phyloP scores from a whole-genome alignment of 2,329 filamentous ascomycete species.

The Monosporascus cannonballus region DNA sequence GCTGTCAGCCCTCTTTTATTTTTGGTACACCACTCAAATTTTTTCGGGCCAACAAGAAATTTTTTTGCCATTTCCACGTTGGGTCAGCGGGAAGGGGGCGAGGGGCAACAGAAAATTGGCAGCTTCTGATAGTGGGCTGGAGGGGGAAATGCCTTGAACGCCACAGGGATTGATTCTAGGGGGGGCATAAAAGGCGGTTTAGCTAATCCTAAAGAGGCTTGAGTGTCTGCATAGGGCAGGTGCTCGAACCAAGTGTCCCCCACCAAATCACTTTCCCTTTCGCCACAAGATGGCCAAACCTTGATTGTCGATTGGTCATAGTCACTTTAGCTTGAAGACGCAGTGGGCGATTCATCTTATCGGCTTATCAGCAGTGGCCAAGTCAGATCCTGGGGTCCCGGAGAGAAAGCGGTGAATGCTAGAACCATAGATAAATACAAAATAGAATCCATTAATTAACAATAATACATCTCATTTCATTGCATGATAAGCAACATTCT shows the following conservation, averaged over 20 bases:
- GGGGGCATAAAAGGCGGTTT: background rate
- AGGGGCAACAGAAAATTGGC: background rate
- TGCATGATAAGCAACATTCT: too few species aligned
- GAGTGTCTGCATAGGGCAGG: background rate
- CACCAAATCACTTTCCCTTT: conserved; percentile 1
- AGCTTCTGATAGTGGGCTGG: background rate
- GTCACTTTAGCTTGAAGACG: background rate
- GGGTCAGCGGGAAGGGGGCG: background rate
- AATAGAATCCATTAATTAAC: too few species aligned
- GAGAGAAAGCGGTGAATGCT: too few species aligned
- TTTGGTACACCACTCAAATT: background rate
- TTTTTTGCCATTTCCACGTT: background rate
- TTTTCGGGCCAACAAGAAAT: background rate
- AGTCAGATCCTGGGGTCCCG: too few species aligned
- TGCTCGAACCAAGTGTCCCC: background rate
- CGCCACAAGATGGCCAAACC: conserved; percentile 2
- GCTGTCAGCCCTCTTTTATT: conserved; percentile 12
- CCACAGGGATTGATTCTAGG: background rate
- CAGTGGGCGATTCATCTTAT: conserved; percentile 3
- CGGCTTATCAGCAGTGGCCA: background rate
- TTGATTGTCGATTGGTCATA: conserved; percentile 2
- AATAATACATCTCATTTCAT: too few species aligned
- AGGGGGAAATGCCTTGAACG: background rate
- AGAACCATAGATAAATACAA: too few species aligned
- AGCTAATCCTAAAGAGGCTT: background rate